These are phyloP conservation scores for Fusarium mangiferae DNA, from an alignment of 2,329 filamentous ascomycete species.

Conservation along the genomic window DNA sequence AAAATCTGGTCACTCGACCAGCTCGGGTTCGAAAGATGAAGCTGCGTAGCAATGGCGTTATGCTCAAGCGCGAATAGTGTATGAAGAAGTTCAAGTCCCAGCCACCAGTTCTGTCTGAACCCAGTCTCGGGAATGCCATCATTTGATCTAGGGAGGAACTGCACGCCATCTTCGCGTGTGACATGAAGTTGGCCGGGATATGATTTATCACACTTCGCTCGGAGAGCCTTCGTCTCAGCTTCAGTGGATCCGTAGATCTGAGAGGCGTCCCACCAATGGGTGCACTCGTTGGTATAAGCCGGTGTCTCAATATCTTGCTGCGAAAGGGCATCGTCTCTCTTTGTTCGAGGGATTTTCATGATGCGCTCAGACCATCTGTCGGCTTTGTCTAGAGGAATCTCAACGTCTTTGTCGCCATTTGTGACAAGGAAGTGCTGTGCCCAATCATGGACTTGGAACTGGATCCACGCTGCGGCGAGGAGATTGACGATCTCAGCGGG, in stretches of 20 bases:
- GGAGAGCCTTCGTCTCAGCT: background rate
- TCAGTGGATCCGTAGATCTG: slow-evolving; percentile 30
- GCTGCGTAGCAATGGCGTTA: slow-evolving; percentile 20
- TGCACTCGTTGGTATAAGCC: slow-evolving; percentile 24
- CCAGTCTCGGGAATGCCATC: slow-evolving; percentile 24
- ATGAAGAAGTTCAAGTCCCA: slow-evolving; percentile 22
- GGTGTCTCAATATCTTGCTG: slow-evolving; percentile 7
- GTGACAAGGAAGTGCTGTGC: slow-evolving; percentile 6
- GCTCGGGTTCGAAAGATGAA: slow-evolving; percentile 14
- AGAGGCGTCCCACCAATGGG: slow-evolving; percentile 25
- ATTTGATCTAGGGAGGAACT: slow-evolving; percentile 8
- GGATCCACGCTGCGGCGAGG: slow-evolving; percentile 27
- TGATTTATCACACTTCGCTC: background rate
- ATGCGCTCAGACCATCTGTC: slow-evolving; percentile 6
- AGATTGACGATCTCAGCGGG: slow-evolving; percentile 23
- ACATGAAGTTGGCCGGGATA: slow-evolving; percentile 7
- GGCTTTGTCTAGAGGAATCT: background rate
- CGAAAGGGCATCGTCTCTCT: background rate
- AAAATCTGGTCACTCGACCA: slow-evolving; percentile 23
- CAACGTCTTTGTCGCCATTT: background rate
- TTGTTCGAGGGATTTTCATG: slow-evolving; percentile 17
- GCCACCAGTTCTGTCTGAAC: slow-evolving; percentile 27
- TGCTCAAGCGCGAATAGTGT: slow-evolving; percentile 24
- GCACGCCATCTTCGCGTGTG: background rate
- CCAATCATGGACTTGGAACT: slow-evolving; percentile 29